Percentiles rank a stretch among this genome's conserved stretches.
These are phyloP conservation scores for Ganoderma lucidum DNA, from an alignment of 1,284 basidiomycete genomes.

Conservation along the genomic window DNA sequence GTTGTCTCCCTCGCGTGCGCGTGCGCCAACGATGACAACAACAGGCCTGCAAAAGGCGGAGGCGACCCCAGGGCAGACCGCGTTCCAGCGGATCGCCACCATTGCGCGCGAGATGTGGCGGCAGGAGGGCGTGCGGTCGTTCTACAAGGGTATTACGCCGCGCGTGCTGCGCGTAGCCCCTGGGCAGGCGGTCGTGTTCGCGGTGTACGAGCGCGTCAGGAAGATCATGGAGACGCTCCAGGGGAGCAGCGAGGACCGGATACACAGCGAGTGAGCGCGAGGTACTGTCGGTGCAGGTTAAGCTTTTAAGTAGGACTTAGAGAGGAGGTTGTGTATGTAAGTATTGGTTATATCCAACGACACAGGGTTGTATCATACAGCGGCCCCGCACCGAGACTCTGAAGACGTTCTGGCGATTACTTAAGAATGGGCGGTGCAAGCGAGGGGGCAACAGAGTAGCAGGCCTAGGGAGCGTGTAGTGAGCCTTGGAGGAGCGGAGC, in stretches of 20 bases:
- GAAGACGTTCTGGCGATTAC: no score
- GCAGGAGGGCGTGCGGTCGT: constrained; percentile 88
- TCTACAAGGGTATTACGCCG: constrained; percentile 98
- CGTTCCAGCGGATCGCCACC: constrained; percentile 77
- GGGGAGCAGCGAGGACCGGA: constrained; percentile 62
- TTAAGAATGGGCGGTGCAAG: no score
- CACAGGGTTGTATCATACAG: not conserved
- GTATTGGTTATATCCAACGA: constrained; percentile 4
- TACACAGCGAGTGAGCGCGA: constrained; percentile 66
- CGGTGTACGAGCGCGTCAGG: constrained; percentile 90
- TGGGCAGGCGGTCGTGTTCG: constrained; percentile 90
- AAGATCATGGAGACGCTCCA: constrained; percentile 74
- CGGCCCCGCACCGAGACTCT: no score
- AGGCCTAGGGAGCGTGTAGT: no score
- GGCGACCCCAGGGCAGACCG: constrained; percentile 80
- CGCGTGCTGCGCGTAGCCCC: constrained; percentile 96
- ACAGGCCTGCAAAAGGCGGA: constrained; percentile 87
- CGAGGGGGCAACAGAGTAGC: no score
- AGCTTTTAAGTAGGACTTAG: not conserved
- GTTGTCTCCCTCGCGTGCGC: no score
- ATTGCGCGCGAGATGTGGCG: constrained; percentile 95
- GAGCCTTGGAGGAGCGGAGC: no score
- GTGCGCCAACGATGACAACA: not conserved
- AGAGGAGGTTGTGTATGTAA: not conserved
- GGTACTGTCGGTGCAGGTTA: not conserved